phyloP scores from a whole-genome alignment of 2,329 filamentous ascomycete species.

The Colletotrichum trifolii region DNA sequence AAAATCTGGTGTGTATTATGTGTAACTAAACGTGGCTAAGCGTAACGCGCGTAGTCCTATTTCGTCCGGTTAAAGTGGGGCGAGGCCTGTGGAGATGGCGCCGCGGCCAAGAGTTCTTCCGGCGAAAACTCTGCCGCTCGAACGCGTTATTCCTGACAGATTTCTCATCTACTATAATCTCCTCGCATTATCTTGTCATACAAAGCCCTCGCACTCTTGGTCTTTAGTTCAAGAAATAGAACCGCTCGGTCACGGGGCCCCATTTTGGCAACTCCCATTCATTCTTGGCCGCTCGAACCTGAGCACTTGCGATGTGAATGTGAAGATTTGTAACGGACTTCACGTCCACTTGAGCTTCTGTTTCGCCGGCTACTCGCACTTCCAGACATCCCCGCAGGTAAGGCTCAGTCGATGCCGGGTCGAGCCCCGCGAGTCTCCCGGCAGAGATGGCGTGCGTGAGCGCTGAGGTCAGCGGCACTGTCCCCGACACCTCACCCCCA shows the following conservation, averaged over 20 bases:
- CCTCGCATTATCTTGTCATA: no score
- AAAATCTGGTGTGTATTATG: no score
- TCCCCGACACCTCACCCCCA: conserved; percentile 55
- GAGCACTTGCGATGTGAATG: conserved; percentile 51
- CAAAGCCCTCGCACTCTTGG: no score
- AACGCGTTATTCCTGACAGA: no score
- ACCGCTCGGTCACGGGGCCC: conserved; percentile 43
- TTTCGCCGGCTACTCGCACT: conserved; percentile 44
- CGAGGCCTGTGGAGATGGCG: no score
- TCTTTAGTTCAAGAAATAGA: background rate
- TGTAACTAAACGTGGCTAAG: no score
- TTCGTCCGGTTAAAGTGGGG: no score
- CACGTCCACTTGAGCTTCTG: conserved; percentile 43
- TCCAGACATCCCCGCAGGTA: conserved; percentile 55
- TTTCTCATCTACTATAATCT: no score
- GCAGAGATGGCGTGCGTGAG: conserved; percentile 55
- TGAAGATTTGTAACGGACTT: conserved; percentile 46
- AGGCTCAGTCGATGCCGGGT: conserved; percentile 49
- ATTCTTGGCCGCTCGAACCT: conserved; percentile 47
- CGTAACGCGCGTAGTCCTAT: no score
- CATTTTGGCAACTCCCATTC: conserved; percentile 51
- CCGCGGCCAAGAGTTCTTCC: no score
- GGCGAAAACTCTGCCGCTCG: no score
- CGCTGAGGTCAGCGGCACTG: conserved; percentile 62
- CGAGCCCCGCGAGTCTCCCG: conserved; percentile 51